A percentile compares a stretch with the other conserved stretches of the same genome.
Conservation (phyloP, 345 rosid genomes). For the Bretschneidera sinensis region DNA sequence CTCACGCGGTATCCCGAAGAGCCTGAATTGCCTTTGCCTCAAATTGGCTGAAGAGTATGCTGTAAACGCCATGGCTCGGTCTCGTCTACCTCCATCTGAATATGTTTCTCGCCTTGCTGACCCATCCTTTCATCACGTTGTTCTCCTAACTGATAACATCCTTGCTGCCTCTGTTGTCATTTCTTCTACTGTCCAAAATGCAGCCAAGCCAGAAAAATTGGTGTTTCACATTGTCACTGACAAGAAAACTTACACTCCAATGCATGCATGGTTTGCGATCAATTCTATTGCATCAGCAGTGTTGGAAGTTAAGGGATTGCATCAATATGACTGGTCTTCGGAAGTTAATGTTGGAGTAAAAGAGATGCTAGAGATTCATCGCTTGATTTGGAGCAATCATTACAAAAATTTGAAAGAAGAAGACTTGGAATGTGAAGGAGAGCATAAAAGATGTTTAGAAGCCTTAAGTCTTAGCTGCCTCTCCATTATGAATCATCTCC, state of each 20-base stretch:
- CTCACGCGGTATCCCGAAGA: constrained; percentile 79
- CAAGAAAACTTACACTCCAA: constrained; percentile 83
- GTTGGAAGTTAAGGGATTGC: constrained; percentile 91
- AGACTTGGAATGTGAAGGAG: constrained; percentile 34
- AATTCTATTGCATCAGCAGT: constrained; percentile 58
- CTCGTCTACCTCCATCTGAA: constrained; percentile 76
- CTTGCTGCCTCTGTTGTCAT: constrained; percentile 89
- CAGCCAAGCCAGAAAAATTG: constrained; percentile 58
- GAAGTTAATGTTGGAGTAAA: constrained; percentile 64
- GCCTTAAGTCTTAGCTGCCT: constrained; percentile 60
- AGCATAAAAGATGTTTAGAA: constrained; percentile 39
- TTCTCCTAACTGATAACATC: constrained; percentile 80
- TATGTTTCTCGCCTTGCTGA: constrained; percentile 61
- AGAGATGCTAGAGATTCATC: constrained; percentile 71
- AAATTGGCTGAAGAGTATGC: constrained; percentile 86
- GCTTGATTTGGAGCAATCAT: constrained; percentile 56
- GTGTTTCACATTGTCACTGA: constrained; percentile 92
- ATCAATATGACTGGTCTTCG: constrained; percentile 85
- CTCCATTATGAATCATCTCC: constrained; percentile 78
- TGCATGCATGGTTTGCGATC: constrained; percentile 96
- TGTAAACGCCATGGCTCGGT: constrained; percentile 72
- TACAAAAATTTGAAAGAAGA: constrained; percentile 52
- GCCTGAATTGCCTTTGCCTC: constrained; percentile 81
- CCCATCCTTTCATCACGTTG: constrained; percentile 65
- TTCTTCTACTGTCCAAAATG: constrained; percentile 61